Conservation (phyloP, 2,329 filamentous ascomycete species). For the Fusarium brevicatenulatum region DNA sequence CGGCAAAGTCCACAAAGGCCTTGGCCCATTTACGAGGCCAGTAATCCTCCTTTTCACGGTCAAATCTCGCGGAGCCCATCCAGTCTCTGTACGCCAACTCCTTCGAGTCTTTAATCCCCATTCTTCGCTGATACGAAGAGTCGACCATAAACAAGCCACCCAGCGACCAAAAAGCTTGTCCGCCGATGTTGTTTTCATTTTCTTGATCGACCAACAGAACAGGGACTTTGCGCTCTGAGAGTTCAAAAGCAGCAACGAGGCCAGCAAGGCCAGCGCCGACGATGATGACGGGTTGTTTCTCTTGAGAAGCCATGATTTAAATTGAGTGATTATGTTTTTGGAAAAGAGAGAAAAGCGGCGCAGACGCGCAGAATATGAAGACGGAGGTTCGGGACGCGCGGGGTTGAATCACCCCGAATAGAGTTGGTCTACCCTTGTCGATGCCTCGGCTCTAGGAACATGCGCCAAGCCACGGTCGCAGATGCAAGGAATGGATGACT, state of each 20-base stretch:
- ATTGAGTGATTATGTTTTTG: neutral
- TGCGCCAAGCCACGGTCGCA: slow-evolving; percentile 22
- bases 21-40: slow-evolving; percentile 72
- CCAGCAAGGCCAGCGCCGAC: slow-evolving; percentile 67
- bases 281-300: slow-evolving; percentile 59
- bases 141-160: slow-evolving; percentile 70
- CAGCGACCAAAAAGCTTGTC: slow-evolving; percentile 72
- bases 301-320: slow-evolving; percentile 13
- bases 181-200: slow-evolving; percentile 64
- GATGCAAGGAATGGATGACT: neutral
- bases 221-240: slow-evolving; percentile 60
- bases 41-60: slow-evolving; percentile 64
- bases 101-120: slow-evolving; percentile 67
- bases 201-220: slow-evolving; percentile 68
- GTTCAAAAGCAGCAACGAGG: slow-evolving; percentile 68
- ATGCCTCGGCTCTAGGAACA: slow-evolving; percentile 14
- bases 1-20: slow-evolving; percentile 70
- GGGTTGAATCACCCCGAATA: slow-evolving; percentile 10
- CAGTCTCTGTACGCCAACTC: slow-evolving; percentile 69
- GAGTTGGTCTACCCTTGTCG: slow-evolving; percentile 3
- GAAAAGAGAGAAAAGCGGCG: neutral
- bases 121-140: slow-evolving; percentile 64
- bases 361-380: neutral
- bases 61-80: slow-evolving; percentile 67
- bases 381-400: slow-evolving; percentile 13